These are phyloP conservation scores for Endotrypanum monterogeii DNA, from an alignment of 208 protist species.

Conservation along the genomic window DNA sequence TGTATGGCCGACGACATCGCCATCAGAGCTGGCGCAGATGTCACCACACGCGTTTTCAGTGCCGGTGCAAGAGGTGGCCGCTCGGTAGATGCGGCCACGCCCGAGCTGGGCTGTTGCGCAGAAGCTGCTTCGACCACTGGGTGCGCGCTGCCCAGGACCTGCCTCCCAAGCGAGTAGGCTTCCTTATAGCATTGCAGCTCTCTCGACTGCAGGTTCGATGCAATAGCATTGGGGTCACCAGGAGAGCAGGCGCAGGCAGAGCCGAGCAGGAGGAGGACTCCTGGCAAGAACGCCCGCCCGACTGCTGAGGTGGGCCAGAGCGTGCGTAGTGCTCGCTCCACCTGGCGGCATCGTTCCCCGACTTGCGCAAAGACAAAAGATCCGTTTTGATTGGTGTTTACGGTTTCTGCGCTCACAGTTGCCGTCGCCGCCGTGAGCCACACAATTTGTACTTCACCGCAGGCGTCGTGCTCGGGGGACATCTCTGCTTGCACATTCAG, in stretches of 20 bases:
- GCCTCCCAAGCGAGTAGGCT: slow-evolving; percentile 11
- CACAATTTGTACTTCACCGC: slow-evolving; percentile 18
- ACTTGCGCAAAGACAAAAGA: not conserved
- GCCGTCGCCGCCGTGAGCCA: slow-evolving; percentile 16
- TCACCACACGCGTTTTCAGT: not conserved
- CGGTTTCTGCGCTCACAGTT: not conserved
- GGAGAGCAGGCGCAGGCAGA: not conserved
- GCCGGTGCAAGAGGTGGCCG: not conserved
- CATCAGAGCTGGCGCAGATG: not conserved
- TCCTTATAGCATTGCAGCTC: slow-evolving; percentile 13
- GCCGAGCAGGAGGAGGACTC: slow-evolving; percentile 22
- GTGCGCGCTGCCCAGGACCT: slow-evolving; percentile 14
- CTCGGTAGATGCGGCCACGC: not conserved
- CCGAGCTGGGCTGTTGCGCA: not conserved
- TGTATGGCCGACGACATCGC: not conserved
- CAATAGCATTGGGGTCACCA: not conserved
- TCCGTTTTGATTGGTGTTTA: too few species aligned
- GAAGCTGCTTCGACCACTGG: slow-evolving; percentile 11
- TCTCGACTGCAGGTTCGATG: not conserved
- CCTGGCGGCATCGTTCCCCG: slow-evolving; percentile 7
- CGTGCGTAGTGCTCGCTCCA: slow-evolving; percentile 13
- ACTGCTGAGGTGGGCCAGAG: slow-evolving; percentile 1
- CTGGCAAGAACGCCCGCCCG: slow-evolving; percentile 25
- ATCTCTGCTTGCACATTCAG: slow-evolving; percentile 5
- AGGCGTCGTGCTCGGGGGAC: slow-evolving; percentile 16